Evolutionary conservation across 1,284 basidiomycete genomes (phyloP), one percentile per base, ranked within the genome.

Genomic region (Irpex lacteus): DNA sequence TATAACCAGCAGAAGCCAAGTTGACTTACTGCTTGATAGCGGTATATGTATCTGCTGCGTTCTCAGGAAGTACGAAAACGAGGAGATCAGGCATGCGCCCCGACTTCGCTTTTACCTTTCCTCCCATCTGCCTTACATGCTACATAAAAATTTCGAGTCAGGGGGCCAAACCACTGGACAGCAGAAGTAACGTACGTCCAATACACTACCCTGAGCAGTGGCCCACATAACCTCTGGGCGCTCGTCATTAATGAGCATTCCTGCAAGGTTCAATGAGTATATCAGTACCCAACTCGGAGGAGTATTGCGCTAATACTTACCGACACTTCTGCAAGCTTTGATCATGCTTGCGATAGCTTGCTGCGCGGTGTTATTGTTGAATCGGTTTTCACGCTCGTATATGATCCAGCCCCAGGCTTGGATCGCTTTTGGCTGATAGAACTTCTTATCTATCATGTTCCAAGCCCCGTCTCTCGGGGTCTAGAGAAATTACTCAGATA

Each of bases 401-500:
- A 90, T 69, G 8, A 88, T 80, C 3, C 92, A 75, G 19, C 81
- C 77, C 88, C 88, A 92, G 15, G 80, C 77, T 0, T 76, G 73
- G 61, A 91, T 82, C 13, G 65, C 70, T 2, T 77, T 77, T 0
- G 89, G 82, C 52, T 72, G 74, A 71, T 77, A 87, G 75, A 92
- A 89, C 50, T 80, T 79, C 67, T 89, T 89, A 64, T 88, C 86
- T 3, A 87, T 80, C 88, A 90, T 89, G 63, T 91, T 91, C 89
- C 89, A 91, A 0, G 82, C 74, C 11, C 90, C 90, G 54, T 90
- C 82, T n/a, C 73, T 74, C 0, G 88, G 87, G 56, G 73, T 73
- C 88, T 90, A 61, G 36, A 11, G 15, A 52, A 37, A 34, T 21
- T 13, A 37, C 58, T 54, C 18, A 65, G 44, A 47, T 47, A 56